Evolutionary conservation across 1,284 basidiomycete species (phyloP), one percentile per base, ranked within the genome.

Genomic region (Rhodotorula sp.): DNA sequence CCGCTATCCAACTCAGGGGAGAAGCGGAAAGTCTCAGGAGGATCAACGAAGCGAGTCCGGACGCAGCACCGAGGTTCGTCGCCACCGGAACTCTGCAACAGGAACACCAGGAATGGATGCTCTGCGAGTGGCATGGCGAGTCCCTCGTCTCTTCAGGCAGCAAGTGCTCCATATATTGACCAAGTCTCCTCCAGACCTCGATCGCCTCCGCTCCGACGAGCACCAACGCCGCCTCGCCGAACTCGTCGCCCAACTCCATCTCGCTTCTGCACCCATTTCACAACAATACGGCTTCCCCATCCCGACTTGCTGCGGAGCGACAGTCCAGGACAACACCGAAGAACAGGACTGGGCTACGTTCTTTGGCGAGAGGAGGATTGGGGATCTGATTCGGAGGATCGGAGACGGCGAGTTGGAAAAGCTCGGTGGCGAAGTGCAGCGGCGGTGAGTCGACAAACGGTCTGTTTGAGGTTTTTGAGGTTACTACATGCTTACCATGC

Each of bases 121-220:
- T 72, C 31, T 57, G 28, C 23, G 71, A 72, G 56, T 72, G 67
- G 64, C 71, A 72, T 50, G 61, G 68, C 62, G 48, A 28, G 68
- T 43, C 38, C 38, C 38, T 8, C 8, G 6, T 34, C 34, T 34
- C 7, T 34, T 34, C 34, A 34, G 34, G 6, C 34, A 6, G 1
- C 34, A 34, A 34, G 6, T 8, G 34, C 34, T 34, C 34, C 5
- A 34, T 34, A 6, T 34, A 34, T 34, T 34, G 7, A 34, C 34
- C 8, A 7, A 34, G 8, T 8, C 34, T 34, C 5, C 34, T 6
- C 34, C 34, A 69, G 64, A 66, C 14, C 55, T 65, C 16, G 45
- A 52, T 0, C 34, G 59, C 5, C 49, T 69, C 14, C 55, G 48
- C 1, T 19, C 45, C 0, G 19, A 64, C 2, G 49, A 58, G 10